phyloP scores from a whole-genome alignment of 495 filamentous ascomycete species.

The Hypoxylon fuscum region DNA sequence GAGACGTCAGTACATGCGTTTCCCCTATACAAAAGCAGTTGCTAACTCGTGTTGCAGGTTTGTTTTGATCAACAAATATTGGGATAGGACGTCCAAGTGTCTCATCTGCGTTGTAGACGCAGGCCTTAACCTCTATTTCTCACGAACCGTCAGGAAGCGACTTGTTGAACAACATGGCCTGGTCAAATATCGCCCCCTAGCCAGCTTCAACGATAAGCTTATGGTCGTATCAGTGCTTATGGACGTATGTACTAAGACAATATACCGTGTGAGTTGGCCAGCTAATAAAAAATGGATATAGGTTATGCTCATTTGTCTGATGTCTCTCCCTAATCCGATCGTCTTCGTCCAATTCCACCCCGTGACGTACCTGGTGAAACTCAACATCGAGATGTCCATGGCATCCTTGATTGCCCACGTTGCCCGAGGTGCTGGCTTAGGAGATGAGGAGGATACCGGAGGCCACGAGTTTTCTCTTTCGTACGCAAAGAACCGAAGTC shows the following conservation, averaged over 20 bases:
- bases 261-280: no score
- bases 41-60: conserved; percentile 36
- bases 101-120: conserved; percentile 57
- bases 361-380: conserved; percentile 62
- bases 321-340: conserved; percentile 43
- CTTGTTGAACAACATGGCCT: conserved; percentile 56
- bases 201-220: conserved; percentile 56
- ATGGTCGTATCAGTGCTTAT: conserved; percentile 56
- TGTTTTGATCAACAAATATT: conserved; percentile 53
- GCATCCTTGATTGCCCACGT: conserved; percentile 53
- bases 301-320: conserved; percentile 47
- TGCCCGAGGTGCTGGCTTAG: conserved; percentile 8
- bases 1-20: conserved; percentile 1
- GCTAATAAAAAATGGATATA: conserved; percentile 3
- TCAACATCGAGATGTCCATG: conserved; percentile 65
- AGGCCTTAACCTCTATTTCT: conserved; percentile 56
- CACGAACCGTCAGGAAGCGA: conserved; percentile 48
- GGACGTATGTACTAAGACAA: conserved; percentile 49
- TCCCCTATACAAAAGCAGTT: conserved; percentile 4
- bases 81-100: conserved; percentile 55
- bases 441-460: conserved; percentile 1
- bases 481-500: conserved; percentile 14
- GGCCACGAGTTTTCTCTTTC: conserved; percentile 1
- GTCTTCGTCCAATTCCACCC: conserved; percentile 54
- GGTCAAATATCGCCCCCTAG: conserved; percentile 54